Conservation (phyloP, 805 yeast species). For the Metschnikowia kofuensis region DNA sequence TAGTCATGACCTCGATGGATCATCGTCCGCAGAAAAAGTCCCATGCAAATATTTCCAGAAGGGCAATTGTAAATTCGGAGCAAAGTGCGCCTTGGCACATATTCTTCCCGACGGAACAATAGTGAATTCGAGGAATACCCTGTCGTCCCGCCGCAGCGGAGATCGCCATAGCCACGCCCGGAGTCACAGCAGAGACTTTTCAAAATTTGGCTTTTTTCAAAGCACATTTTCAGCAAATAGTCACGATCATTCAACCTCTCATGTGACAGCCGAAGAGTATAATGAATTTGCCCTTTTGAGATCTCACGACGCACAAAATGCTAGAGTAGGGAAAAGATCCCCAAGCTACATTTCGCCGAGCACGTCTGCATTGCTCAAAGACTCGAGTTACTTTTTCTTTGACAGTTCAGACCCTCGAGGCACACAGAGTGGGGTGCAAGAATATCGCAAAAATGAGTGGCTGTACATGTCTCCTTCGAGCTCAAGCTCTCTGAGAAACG, state of each 20-base stretch:
- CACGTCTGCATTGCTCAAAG: constrained; percentile 3
- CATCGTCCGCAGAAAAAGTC: constrained; percentile 48
- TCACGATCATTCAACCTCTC: not conserved
- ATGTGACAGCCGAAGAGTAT: not conserved
- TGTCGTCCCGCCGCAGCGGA: constrained; percentile 9
- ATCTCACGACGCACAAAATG: not conserved
- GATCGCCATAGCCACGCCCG: constrained; percentile 7
- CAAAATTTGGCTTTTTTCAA: not conserved
- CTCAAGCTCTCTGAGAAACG: not conserved
- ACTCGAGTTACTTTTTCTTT: not conserved
- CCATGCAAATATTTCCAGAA: constrained; percentile 93
- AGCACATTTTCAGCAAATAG: not conserved
- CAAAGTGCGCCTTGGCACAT: constrained; percentile 92
- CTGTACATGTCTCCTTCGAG: not conserved
- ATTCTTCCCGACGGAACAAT: constrained; percentile 85
- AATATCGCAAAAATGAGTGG: not conserved
- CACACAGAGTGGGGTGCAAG: not conserved
- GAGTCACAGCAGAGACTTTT: not conserved
- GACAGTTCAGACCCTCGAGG: not conserved
- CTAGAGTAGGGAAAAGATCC: not conserved
- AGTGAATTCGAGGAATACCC: constrained; percentile 48
- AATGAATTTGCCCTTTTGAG: not conserved
- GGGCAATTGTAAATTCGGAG: constrained; percentile 96
- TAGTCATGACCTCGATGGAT: constrained; percentile 66
- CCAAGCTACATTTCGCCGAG: constrained; percentile 8